These are phyloP conservation scores for Solanum chiquidenum DNA, from an alignment of 257 asterid species.

Conservation along the genomic window DNA sequence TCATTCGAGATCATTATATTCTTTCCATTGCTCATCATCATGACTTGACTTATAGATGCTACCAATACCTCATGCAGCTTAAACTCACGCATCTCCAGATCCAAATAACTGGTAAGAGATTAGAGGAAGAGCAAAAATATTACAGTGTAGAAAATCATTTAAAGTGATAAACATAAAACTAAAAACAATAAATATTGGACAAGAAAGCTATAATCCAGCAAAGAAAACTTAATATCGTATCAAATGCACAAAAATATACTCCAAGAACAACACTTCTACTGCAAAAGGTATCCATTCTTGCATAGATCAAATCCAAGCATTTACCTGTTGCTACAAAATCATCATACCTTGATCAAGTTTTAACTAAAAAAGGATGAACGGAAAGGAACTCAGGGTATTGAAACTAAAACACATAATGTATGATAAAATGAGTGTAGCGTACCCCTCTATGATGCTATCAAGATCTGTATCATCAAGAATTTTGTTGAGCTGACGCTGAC, in stretches of 20 bases:
- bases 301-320: background rate
- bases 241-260: background rate
- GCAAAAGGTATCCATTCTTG: background rate
- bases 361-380: background rate
- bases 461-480: slow-evolving; percentile 92
- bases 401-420: background rate
- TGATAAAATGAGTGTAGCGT: background rate
- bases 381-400: background rate
- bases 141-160: background rate
- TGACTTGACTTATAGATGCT: slow-evolving; percentile 80
- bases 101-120: slow-evolving; percentile 49
- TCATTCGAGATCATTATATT: slow-evolving; percentile 51
- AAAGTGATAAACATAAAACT: background rate
- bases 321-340: background rate
- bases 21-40: slow-evolving; percentile 75
- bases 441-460: slow-evolving; percentile 87
- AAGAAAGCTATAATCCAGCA: background rate
- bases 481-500: slow-evolving; percentile 78
- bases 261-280: background rate
- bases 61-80: slow-evolving; percentile 68
- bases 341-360: background rate
- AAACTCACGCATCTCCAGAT: slow-evolving; percentile 88
- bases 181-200: background rate
- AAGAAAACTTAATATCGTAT: background rate
- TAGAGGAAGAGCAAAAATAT: background rate